A percentile compares a stretch with the other conserved stretches of the same genome.
These are phyloP conservation scores for Chiua virens DNA, from an alignment of 768 basidiomycete genomes.

Conservation along the genomic window DNA sequence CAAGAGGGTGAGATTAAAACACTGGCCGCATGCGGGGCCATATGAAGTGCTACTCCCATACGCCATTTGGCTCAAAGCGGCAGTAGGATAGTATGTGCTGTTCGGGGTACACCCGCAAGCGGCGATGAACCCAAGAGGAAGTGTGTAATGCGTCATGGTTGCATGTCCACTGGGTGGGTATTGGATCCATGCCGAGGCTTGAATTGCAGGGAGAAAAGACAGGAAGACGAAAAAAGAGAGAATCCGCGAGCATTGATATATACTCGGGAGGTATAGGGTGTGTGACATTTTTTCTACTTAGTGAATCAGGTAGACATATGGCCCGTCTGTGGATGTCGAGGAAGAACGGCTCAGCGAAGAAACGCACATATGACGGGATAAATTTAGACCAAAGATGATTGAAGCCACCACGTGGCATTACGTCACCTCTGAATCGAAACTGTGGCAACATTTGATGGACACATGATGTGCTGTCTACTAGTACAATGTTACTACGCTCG, in stretches of 20 bases:
- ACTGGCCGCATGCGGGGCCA: constrained; percentile 74
- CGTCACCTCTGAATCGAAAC: too few species aligned
- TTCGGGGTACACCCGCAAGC: constrained; percentile 74
- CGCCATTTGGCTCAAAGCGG: constrained; percentile 77
- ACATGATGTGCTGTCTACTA: too few species aligned
- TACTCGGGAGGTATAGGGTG: background rate
- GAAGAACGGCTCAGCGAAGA: too few species aligned
- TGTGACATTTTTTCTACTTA: constrained; percentile 16
- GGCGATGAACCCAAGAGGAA: constrained; percentile 50
- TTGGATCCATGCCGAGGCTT: constrained; percentile 56
- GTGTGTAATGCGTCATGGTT: constrained; percentile 74
- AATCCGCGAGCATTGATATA: constrained; percentile 11
- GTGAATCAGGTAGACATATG: constrained; percentile 14
- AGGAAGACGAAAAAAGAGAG: constrained; percentile 25
- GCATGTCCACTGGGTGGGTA: constrained; percentile 64
- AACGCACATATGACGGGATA: too few species aligned
- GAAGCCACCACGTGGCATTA: too few species aligned
- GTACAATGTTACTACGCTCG: too few species aligned
- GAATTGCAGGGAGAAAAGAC: constrained; percentile 23
- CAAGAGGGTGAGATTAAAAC: constrained; percentile 75
- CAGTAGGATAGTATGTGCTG: constrained; percentile 72
- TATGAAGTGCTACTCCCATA: constrained; percentile 73
- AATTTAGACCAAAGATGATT: too few species aligned
- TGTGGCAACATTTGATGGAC: too few species aligned
- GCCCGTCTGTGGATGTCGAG: background rate